Evolutionary conservation across 1,139 yeast species (phyloP).

Genomic region (Lodderomyces parapsilosis): DNA sequence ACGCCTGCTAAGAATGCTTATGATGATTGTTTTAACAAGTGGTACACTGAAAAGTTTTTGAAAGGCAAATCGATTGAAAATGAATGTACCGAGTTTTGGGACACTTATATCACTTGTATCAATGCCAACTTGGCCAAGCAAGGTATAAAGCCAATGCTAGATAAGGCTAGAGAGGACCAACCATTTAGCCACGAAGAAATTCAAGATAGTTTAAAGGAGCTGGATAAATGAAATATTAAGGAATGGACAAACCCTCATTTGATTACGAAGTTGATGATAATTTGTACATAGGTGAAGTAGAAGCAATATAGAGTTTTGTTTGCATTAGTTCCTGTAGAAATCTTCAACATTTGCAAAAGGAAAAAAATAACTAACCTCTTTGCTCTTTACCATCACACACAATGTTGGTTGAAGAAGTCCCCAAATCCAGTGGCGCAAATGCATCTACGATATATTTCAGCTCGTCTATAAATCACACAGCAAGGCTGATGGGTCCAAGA

Average conservation of each 20-base stretch:
- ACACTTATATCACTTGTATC: slow-evolving; percentile 80
- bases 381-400: neutral
- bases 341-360: neutral
- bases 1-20: slow-evolving; percentile 80
- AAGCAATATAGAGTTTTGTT: too few relatives aligned
- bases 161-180: slow-evolving; percentile 88
- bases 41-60: slow-evolving; percentile 91
- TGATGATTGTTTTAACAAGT: slow-evolving; percentile 88
- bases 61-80: slow-evolving; percentile 72
- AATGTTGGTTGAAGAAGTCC: slow-evolving; percentile 50
- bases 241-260: neutral
- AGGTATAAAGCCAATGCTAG: slow-evolving; percentile 81
- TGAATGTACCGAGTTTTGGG: slow-evolving; percentile 91
- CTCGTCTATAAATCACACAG: slow-evolving; percentile 45
- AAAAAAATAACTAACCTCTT: neutral
- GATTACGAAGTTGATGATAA: neutral
- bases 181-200: slow-evolving; percentile 58
- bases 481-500: slow-evolving; percentile 28
- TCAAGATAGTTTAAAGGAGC: slow-evolving; percentile 20
- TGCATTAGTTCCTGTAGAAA: too few relatives aligned
- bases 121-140: slow-evolving; percentile 70
- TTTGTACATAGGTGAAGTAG: slow-evolving; percentile 4
- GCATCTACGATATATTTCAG: slow-evolving; percentile 43
- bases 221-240: slow-evolving; percentile 4
- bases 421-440: slow-evolving; percentile 33